These are phyloP conservation scores for Hyaloperonospora arabidopsidis DNA, from an alignment of 352 stramenopile genomes.

Conservation along the genomic window DNA sequence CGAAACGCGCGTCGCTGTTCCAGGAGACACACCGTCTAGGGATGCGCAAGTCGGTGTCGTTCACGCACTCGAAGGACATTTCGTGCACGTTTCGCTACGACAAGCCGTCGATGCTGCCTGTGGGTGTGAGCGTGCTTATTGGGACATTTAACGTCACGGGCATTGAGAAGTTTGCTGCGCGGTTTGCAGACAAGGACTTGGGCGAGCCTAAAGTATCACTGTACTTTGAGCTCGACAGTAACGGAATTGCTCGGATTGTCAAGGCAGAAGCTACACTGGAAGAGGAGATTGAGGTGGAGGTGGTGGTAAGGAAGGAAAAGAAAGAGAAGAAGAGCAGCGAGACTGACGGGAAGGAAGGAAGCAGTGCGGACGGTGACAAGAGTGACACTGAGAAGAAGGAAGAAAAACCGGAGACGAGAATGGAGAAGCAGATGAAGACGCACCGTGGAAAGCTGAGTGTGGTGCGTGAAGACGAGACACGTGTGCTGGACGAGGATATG, in stretches of 20 bases:
- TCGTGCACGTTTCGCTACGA: slow-evolving; percentile 89
- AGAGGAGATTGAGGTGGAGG: slow-evolving; percentile 68
- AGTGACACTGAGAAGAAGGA: slow-evolving; percentile 36
- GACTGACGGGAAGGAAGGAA: slow-evolving; percentile 22
- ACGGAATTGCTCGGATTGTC: slow-evolving; percentile 84
- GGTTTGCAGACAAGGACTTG: slow-evolving; percentile 86
- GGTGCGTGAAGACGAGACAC: slow-evolving; percentile 30
- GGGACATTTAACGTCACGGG: slow-evolving; percentile 90
- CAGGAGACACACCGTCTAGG: slow-evolving; percentile 77
- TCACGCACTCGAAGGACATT: slow-evolving; percentile 89
- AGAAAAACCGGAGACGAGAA: slow-evolving; percentile 35
- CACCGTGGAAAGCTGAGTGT: slow-evolving; percentile 75
- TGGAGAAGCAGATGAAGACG: slow-evolving; percentile 87
- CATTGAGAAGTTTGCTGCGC: slow-evolving; percentile 81
- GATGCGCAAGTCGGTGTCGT: slow-evolving; percentile 92
- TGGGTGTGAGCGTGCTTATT: slow-evolving; percentile 64
- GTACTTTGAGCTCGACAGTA: slow-evolving; percentile 90
- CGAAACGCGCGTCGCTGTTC: slow-evolving; percentile 90
- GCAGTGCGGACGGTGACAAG: slow-evolving; percentile 31
- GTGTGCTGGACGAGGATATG: slow-evolving; percentile 27
- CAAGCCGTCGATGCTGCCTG: slow-evolving; percentile 73
- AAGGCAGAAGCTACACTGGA: slow-evolving; percentile 91
- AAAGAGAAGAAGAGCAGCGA: slow-evolving; percentile 44
- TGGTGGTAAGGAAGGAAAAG: slow-evolving; percentile 56
- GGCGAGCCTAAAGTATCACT: slow-evolving; percentile 90